Conservation (phyloP, 768 basidiomycete species). For the Floccularia luteovirens region DNA sequence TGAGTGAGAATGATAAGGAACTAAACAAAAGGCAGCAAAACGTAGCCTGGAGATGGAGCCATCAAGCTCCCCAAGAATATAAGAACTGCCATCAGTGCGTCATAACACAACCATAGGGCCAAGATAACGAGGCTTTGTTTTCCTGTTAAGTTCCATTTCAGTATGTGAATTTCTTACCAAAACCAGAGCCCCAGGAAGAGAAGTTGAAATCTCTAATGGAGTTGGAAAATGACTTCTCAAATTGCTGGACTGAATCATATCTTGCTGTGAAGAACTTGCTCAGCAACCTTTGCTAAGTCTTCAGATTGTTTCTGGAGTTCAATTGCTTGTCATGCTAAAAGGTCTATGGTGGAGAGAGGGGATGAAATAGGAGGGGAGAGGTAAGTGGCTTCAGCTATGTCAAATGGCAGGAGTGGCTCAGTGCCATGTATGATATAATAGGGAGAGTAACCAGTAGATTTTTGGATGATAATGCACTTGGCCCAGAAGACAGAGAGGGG, state of each 20-base stretch:
- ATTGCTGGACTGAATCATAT: too few relatives aligned
- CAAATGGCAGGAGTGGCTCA: conserved; percentile 22
- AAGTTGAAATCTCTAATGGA: conserved; percentile 15
- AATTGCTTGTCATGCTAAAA: conserved; percentile 13
- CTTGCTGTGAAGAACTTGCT: conserved; percentile 8
- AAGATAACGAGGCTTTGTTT: conserved; percentile 24
- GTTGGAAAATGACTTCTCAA: conserved; percentile 4
- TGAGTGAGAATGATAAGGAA: too few relatives aligned
- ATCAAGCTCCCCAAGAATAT: conserved; percentile 21
- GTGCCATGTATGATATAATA: conserved; percentile 21
- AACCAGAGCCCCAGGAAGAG: conserved; percentile 19
- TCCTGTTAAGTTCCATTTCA: conserved; percentile 18
- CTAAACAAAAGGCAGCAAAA: too few relatives aligned
- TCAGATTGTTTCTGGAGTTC: conserved; percentile 14
- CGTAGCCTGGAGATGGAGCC: too few relatives aligned
- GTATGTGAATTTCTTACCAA: conserved; percentile 23
- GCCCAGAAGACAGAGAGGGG: conserved; percentile 23
- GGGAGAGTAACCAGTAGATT: conserved; percentile 21
- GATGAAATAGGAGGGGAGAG: conserved; percentile 13
- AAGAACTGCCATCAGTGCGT: conserved; percentile 18
- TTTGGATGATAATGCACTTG: conserved; percentile 20
- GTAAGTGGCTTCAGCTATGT: conserved; percentile 23
- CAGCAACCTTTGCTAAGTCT: conserved; percentile 1
- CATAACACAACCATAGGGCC: conserved; percentile 27
- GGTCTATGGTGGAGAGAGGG: conserved; percentile 13